Conservation (phyloP, 2,329 filamentous ascomycete genomes). For the Reticulascus tulasneorum region DNA sequence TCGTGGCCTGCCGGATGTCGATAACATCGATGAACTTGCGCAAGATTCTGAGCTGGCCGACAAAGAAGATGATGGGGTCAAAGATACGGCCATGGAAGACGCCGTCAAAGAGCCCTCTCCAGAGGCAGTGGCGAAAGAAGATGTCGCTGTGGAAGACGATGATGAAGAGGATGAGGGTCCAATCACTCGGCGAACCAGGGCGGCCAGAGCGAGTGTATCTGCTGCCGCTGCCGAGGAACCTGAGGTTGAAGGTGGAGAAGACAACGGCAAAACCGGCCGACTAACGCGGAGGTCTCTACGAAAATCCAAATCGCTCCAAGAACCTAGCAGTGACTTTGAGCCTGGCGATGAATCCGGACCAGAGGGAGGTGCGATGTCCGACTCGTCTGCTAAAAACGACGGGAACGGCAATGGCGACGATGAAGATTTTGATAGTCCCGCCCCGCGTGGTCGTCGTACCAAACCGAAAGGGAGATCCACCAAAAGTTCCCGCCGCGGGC, state of each 20-base stretch:
- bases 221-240: slow-evolving; percentile 23
- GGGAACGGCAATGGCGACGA: slow-evolving; percentile 35
- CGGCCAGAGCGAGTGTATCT: slow-evolving; percentile 25
- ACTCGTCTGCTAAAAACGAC: slow-evolving; percentile 28
- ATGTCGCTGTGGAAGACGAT: slow-evolving; percentile 28
- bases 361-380: slow-evolving; percentile 45
- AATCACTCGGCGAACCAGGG: slow-evolving; percentile 42
- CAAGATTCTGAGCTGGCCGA: slow-evolving; percentile 24
- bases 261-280: slow-evolving; percentile 36
- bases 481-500: slow-evolving; percentile 43
- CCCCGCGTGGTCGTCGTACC: slow-evolving; percentile 43
- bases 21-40: slow-evolving; percentile 33
- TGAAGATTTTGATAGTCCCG: slow-evolving; percentile 44
- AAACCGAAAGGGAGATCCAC: slow-evolving; percentile 36
- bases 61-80: slow-evolving; percentile 23
- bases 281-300: slow-evolving; percentile 43
- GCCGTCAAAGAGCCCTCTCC: slow-evolving; percentile 18
- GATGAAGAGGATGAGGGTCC: slow-evolving; percentile 48
- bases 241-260: slow-evolving; percentile 21
- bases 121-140: slow-evolving; percentile 26
- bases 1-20: slow-evolving; percentile 27
- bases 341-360: slow-evolving; percentile 54
- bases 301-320: slow-evolving; percentile 44
- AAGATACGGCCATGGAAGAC: slow-evolving; percentile 19
- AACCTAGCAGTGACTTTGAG: slow-evolving; percentile 59